Evolutionary conservation across 1,284 basidiomycete species (phyloP).

Genomic region (Amylostereum areolatum): DNA sequence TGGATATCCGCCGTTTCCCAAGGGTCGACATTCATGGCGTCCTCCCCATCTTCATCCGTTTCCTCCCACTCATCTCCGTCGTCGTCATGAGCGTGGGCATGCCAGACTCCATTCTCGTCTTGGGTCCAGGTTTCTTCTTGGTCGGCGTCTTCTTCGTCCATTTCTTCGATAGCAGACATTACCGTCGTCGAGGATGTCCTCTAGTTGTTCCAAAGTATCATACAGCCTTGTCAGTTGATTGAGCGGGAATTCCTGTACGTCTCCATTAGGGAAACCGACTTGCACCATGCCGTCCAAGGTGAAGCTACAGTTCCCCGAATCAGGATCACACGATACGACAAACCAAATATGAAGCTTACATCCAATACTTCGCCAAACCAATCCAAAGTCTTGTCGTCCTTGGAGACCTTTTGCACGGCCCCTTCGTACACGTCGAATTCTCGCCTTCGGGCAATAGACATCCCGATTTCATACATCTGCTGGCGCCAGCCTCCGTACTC

Average conservation of each 20-base stretch:
- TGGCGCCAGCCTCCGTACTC: constrained; percentile 62
- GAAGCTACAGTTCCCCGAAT: constrained; percentile 40
- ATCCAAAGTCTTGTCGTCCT: constrained; percentile 39
- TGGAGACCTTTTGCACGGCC: constrained; percentile 36
- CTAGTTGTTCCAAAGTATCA: constrained; percentile 72
- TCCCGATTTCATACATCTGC: constrained; percentile 60
- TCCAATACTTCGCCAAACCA: constrained; percentile 80
- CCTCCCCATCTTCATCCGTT: constrained; percentile 15
- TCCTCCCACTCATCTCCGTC: constrained; percentile 16
- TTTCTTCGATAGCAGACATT: constrained; percentile 23
- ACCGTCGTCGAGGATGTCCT: constrained; percentile 62
- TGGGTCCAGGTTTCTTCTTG: constrained; percentile 48
- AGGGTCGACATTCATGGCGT: constrained; percentile 23
- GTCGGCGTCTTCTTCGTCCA: constrained; percentile 28
- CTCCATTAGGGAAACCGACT: constrained; percentile 55
- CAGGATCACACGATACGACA: not conserved
- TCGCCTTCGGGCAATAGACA: constrained; percentile 43
- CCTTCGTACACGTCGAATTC: constrained; percentile 33
- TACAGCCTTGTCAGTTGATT: constrained; percentile 66
- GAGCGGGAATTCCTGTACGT: constrained; percentile 45
- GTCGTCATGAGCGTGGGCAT: constrained; percentile 16
- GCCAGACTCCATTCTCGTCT: constrained; percentile 29
- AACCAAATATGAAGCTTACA: constrained; percentile 37
- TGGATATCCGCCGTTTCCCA: constrained; percentile 11
- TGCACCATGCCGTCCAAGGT: constrained; percentile 65